Evolutionary conservation across 2,329 filamentous ascomycete species (phyloP), one percentile per base, ranked within the genome.

Genomic region (Ceratocystis albifundus): DNA sequence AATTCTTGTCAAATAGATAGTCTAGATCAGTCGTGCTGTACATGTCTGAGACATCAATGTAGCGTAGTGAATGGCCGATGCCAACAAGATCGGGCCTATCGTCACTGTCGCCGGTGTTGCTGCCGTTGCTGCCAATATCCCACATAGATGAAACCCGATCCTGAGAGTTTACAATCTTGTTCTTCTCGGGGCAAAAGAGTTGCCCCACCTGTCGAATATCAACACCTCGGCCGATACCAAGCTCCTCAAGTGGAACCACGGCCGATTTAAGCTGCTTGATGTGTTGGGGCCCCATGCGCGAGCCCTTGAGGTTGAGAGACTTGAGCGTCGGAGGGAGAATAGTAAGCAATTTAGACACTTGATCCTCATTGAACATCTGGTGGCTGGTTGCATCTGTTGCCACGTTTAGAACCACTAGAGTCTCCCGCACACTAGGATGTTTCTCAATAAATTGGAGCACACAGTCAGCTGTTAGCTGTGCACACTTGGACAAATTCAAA

Each of bases 401-500:
- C 7, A 93, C 79, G 73, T 89, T 92, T 68, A 94, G 78, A 71
- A 86, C 90, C 41, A 88, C 80, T 30, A 94, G 78, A 2, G 78
- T 79, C 41, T 82, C 78, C 67, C 78, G 81, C 55, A 85, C 85
- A 2, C 89, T 86, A 1, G 88, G 87, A 72, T 93, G 89, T 32
- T 81, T 82, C 15, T 82, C 80, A 68, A 93, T 75, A 72, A 93
- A 92, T 67, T 86, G 79, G 69, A 90, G 84, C 17, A 93, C 83
- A 7, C 77, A 82, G 15, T 82, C 77, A 0, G 88, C 85, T 8
- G 84, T 83, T 65, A 94, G 79, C 65, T 84, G 80, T 64, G 83
- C 85, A 78, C 89, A 93, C 75, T 88, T 89, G 69, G 87, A 84
- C 61, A 94, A 77, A 72, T 90, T 92, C 65, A 94, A 77, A 73